A percentile compares a stretch with the other conserved stretches of the same genome.
phyloP scores from a whole-genome alignment of 495 filamentous ascomycete genomes.

The Podospora pseudopauciseta region DNA sequence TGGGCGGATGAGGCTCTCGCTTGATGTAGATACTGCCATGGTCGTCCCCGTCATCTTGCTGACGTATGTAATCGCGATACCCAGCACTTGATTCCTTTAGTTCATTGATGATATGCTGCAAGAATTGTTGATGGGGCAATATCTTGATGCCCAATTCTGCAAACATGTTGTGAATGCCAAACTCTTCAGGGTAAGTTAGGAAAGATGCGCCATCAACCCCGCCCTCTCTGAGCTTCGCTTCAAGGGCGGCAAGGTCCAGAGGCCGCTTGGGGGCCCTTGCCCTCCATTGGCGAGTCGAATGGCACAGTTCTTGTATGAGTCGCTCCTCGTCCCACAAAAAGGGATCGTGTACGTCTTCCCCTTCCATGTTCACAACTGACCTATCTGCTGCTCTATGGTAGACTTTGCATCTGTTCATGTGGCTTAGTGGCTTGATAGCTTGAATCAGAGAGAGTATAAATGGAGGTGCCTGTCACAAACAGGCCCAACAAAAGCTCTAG shows the following conservation, averaged over 20 bases:
- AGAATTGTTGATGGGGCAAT: constrained; percentile 32
- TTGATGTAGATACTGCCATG: constrained; percentile 10
- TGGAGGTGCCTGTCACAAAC: not conserved
- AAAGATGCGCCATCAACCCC: constrained; percentile 61
- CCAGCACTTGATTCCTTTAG: constrained; percentile 32
- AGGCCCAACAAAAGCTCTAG: not conserved
- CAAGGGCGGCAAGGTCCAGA: constrained; percentile 51
- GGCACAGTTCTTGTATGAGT: constrained; percentile 62
- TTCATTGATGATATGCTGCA: constrained; percentile 30
- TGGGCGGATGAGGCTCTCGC: constrained; percentile 1
- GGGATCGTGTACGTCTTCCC: constrained; percentile 49
- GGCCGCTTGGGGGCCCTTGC: constrained; percentile 33
- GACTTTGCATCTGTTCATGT: not conserved
- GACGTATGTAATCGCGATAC: constrained; percentile 31
- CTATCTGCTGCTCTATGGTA: not conserved
- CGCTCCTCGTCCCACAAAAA: constrained; percentile 64
- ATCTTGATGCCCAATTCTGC: constrained; percentile 31
- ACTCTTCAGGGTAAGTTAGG: constrained; percentile 41
- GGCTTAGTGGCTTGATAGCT: not conserved
- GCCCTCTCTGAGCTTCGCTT: constrained; percentile 53
- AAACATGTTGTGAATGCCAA: constrained; percentile 26
- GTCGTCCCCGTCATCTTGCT: constrained; percentile 8
- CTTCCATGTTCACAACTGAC: constrained; percentile 21
- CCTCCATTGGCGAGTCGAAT: constrained; percentile 44
- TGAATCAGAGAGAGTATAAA: not conserved